phyloP scores from a whole-genome alignment of 2,329 filamentous ascomycete species.

The Geoglossum cookeanum region DNA sequence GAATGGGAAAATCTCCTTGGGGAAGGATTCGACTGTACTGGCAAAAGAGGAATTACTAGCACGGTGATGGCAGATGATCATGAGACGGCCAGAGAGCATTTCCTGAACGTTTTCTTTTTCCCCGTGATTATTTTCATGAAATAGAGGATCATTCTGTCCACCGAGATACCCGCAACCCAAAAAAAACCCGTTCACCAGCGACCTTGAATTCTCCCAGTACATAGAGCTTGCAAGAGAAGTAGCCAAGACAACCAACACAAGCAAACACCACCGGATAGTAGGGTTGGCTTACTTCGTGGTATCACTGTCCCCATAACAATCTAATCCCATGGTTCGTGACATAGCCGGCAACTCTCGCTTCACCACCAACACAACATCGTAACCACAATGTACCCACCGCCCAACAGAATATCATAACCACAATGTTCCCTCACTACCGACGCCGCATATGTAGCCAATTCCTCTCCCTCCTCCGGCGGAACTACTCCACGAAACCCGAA shows the following conservation, averaged over 20 bases:
- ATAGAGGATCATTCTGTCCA: too few species aligned
- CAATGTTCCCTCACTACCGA: neutral
- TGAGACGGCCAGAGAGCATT: neutral
- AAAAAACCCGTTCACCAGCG: too few species aligned
- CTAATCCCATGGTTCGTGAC: neutral
- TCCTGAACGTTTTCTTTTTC: too few species aligned
- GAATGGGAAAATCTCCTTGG: slow-evolving; percentile 15
- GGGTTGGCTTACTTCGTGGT: too few species aligned
- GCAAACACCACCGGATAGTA: too few species aligned
- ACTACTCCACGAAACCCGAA: slow-evolving; percentile 10
- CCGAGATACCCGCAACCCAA: too few species aligned
- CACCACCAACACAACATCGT: neutral
- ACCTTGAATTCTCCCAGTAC: too few species aligned
- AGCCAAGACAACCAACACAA: too few species aligned
- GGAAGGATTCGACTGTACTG: neutral
- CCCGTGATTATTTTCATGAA: too few species aligned
- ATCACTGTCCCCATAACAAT: too few species aligned
- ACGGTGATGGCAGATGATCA: neutral
- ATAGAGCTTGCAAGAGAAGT: too few species aligned
- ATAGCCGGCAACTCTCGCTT: neutral
- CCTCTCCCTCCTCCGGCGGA: neutral
- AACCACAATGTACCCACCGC: neutral
- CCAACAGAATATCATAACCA: neutral
- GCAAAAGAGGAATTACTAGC: neutral
- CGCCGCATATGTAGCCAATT: too few species aligned